Evolutionary conservation across 495 filamentous ascomycete genomes (phyloP).

Genomic region (Halenospora varia): DNA sequence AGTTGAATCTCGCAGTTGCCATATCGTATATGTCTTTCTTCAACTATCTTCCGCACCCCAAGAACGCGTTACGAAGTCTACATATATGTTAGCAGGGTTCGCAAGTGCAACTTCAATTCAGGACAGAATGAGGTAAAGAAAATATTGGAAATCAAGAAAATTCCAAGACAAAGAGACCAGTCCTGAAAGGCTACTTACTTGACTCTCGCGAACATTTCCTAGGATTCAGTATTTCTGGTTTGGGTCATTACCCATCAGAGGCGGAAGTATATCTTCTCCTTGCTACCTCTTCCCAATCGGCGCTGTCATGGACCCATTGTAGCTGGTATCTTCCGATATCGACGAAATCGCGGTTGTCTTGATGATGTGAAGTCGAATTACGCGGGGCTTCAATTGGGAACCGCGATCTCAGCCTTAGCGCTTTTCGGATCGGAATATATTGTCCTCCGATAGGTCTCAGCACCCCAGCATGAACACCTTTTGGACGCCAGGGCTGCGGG

Average conservation of each 20-base stretch:
- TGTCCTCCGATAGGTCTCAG: no score
- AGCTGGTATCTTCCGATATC: background rate
- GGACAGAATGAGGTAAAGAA: background rate
- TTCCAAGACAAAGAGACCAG: background rate
- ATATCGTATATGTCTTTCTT: conserved; percentile 15
- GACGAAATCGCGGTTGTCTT: background rate
- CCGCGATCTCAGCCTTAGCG: background rate
- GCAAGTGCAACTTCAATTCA: background rate
- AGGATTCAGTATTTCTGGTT: conserved; percentile 23
- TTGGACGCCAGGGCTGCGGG: no score
- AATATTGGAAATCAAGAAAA: background rate
- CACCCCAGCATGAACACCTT: no score
- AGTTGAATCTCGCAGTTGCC: conserved; percentile 23
- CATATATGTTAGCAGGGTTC: conserved; percentile 5
- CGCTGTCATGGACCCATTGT: background rate
- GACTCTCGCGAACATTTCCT: conserved; percentile 31
- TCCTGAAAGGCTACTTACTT: conserved; percentile 27
- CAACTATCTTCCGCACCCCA: conserved; percentile 25
- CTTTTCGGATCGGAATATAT: background rate
- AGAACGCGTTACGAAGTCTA: conserved; percentile 22
- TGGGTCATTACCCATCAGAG: conserved; percentile 14
- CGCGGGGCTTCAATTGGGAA: conserved; percentile 11
- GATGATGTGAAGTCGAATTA: conserved; percentile 1
- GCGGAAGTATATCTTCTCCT: background rate
- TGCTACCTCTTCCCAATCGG: background rate